A percentile compares a stretch with the other conserved stretches of the same genome.
These are phyloP conservation scores for Pythium aphanidermatum DNA, from an alignment of 352 stramenopile genomes.

Conservation along the genomic window DNA sequence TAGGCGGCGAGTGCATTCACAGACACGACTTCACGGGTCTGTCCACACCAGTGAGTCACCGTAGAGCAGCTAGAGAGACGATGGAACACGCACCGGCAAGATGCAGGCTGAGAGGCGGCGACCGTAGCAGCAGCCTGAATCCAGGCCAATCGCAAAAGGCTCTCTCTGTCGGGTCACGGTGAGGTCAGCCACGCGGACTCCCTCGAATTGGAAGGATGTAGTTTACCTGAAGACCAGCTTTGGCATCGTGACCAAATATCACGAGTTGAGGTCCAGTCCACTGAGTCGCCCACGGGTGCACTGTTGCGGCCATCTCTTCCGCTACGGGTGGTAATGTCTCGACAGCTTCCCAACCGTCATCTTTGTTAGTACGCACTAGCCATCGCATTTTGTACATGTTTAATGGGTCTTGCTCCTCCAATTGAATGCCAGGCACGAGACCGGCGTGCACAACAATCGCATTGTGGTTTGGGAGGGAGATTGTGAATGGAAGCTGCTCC, in stretches of 20 bases:
- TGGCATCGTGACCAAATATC: conserved; percentile 91
- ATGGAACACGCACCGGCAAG: conserved; percentile 67
- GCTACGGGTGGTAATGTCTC: conserved; percentile 23
- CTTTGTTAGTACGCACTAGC: conserved; percentile 19
- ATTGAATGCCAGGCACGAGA: conserved; percentile 40
- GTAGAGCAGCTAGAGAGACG: too few species aligned
- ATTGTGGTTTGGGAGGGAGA: conserved; percentile 55
- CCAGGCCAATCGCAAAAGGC: conserved; percentile 85
- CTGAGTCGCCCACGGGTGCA: conserved; percentile 61
- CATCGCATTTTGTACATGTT: conserved; percentile 93
- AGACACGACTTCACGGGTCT: conserved; percentile 17
- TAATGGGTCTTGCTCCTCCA: conserved; percentile 80
- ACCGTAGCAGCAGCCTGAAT: conserved; percentile 91
- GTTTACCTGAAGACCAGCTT: conserved; percentile 72
- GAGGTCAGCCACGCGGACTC: too few species aligned
- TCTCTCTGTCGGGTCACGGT: too few species aligned
- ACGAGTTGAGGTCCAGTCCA: conserved; percentile 79
- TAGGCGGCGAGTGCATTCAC: conserved; percentile 13
- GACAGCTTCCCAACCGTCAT: neutral
- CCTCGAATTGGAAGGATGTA: too few species aligned
- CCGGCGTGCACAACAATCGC: conserved; percentile 72
- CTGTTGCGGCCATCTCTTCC: conserved; percentile 29
- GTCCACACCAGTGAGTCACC: too few species aligned
- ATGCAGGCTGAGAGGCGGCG: conserved; percentile 81
- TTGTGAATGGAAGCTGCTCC: conserved; percentile 70